These are phyloP conservation scores for Carnegiea gigantea DNA, from an alignment of 179 eudicot genomes.

Conservation along the genomic window DNA sequence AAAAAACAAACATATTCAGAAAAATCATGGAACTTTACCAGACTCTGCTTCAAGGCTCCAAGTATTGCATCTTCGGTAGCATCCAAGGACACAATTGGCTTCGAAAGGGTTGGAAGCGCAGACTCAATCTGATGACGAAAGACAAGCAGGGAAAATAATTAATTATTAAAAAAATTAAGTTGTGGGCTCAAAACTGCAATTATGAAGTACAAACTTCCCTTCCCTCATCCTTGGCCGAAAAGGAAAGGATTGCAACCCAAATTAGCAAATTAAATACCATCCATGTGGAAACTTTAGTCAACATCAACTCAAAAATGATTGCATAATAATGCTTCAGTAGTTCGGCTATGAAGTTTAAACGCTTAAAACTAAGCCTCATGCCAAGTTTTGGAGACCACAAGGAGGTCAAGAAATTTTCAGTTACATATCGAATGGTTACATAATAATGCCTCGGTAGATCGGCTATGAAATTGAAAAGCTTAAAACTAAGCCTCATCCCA, in stretches of 20 bases:
- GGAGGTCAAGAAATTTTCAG: no score
- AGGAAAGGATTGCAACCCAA: not conserved
- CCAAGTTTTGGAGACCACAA: not conserved
- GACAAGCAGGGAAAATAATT: not conserved
- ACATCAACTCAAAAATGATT: not conserved
- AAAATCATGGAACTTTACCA: slow-evolving; percentile 47
- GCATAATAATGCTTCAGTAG: not conserved
- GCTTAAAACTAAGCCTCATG: not conserved
- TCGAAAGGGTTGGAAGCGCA: slow-evolving; percentile 83
- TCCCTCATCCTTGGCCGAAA: no score
- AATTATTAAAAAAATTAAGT: not conserved
- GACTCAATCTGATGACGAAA: slow-evolving; percentile 68
- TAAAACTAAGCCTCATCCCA: no score
- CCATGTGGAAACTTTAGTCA: not conserved
- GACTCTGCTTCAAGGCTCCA: slow-evolving; percentile 91
- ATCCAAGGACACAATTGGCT: slow-evolving; percentile 96
- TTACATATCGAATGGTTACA: no score
- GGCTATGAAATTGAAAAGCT: no score
- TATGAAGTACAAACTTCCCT: not conserved
- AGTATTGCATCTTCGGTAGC: slow-evolving; percentile 95
- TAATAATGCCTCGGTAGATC: no score
- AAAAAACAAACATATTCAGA: slow-evolving; percentile 4
- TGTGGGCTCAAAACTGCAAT: not conserved
- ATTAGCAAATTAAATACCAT: not conserved
- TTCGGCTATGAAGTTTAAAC: not conserved